Conservation (phyloP, 495 filamentous ascomycete species). For the Penicillium tannophilum region DNA sequence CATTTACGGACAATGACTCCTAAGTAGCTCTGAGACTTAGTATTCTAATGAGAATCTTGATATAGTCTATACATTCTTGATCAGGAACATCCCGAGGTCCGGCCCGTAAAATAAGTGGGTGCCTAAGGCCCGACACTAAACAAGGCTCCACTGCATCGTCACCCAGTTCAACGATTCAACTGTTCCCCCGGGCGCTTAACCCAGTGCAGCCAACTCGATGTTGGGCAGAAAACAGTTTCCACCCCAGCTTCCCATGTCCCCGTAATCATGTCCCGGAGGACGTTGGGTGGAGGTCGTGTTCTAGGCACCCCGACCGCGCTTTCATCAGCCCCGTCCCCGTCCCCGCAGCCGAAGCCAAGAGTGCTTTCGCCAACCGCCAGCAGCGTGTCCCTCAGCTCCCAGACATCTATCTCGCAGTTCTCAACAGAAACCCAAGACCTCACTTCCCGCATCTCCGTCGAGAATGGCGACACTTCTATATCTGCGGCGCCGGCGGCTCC, state of each 20-base stretch:
- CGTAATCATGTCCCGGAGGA: constrained; percentile 74
- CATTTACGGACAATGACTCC: too few species aligned
- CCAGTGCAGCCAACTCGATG: constrained; percentile 26
- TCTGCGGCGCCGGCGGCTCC: constrained; percentile 55
- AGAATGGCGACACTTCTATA: constrained; percentile 51
- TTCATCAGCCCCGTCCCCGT: constrained; percentile 60
- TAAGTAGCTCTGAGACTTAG: too few species aligned
- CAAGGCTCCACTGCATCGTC: constrained; percentile 35
- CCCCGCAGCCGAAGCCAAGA: constrained; percentile 55
- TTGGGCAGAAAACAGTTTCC: constrained; percentile 20
- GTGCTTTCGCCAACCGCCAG: constrained; percentile 62
- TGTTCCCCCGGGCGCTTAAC: constrained; percentile 12
- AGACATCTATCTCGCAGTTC: constrained; percentile 60
- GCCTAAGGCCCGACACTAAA: not conserved
- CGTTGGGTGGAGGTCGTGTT: constrained; percentile 86
- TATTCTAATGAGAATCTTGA: too few species aligned
- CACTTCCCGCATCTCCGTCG: constrained; percentile 58
- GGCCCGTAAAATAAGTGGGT: not conserved
- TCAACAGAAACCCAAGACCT: constrained; percentile 61
- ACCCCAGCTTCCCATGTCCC: constrained; percentile 41
- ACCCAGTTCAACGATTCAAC: constrained; percentile 19
- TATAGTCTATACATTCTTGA: not conserved
- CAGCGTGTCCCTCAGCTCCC: constrained; percentile 62
- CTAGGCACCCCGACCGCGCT: constrained; percentile 80
- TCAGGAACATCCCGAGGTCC: not conserved